These are phyloP conservation scores for Ziziphus jujuba DNA, from an alignment of 306 rosid species.

Conservation along the genomic window DNA sequence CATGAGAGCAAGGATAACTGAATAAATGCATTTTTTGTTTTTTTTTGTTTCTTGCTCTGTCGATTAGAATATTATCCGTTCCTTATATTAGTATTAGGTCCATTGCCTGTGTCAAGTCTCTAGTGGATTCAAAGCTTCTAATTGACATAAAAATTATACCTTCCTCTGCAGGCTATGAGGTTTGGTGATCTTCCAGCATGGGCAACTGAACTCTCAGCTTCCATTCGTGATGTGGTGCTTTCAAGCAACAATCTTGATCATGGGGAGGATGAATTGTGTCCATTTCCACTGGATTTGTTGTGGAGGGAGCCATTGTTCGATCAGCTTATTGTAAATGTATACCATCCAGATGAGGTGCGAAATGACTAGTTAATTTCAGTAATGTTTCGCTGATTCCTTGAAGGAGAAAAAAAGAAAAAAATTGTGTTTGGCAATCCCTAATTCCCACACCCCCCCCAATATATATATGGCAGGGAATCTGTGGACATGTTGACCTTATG, in stretches of 20 bases:
- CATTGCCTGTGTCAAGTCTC: background rate
- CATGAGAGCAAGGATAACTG: too few relatives aligned
- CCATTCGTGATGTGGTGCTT: slow-evolving; percentile 37
- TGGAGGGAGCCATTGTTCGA: slow-evolving; percentile 74
- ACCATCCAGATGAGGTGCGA: slow-evolving; percentile 79
- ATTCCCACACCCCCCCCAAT: too few relatives aligned
- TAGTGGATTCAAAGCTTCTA: background rate
- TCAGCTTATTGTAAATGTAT: slow-evolving; percentile 68
- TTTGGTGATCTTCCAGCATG: slow-evolving; percentile 81
- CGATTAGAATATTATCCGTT: background rate
- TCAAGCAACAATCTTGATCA: slow-evolving; percentile 17
- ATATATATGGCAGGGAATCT: slow-evolving; percentile 56
- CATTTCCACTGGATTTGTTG: slow-evolving; percentile 43
- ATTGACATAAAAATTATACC: background rate
- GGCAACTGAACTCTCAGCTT: slow-evolving; percentile 54
- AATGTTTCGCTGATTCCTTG: too few relatives aligned
- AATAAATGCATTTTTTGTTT: background rate
- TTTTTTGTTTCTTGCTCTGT: background rate
- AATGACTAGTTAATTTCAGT: background rate
- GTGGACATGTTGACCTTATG: slow-evolving; percentile 81
- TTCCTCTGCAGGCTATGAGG: slow-evolving; percentile 69
- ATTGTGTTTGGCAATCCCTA: background rate
- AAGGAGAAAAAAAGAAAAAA: too few relatives aligned
- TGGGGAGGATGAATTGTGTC: slow-evolving; percentile 18
- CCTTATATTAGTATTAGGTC: too few relatives aligned